Evolutionary conservation across 495 filamentous ascomycete species (phyloP), one percentile per base, ranked within the genome.

Genomic region (Aspergillus bridgeri): DNA sequence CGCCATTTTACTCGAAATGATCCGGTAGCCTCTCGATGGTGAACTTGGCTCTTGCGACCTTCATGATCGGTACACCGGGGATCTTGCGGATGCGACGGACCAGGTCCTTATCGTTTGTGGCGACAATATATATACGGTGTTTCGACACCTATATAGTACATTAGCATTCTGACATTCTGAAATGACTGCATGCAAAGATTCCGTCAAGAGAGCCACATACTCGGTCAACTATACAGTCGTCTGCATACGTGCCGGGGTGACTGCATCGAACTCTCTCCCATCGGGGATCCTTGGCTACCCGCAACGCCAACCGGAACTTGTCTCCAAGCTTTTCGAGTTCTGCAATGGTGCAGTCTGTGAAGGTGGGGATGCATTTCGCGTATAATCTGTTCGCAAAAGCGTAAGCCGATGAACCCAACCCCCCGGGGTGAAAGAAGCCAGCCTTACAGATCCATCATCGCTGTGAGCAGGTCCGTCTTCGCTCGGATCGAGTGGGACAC

Each of bases 151-250:
- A 25, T 17, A 20, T 11, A 2, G 17, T 2, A 38, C 5, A 38
- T 38, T 38, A 38, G 33, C 33, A 20, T 19, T 51, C 20, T 43
- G 11, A 18, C 23, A 45, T 58, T n/a, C n/a, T n/a, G n/a, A n/a
- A n/a, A n/a, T n/a, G n/a, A 24, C 24, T 7, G 42, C 18, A 21
- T 51, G 18, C n/a, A 45, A 27, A 20, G 9, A 21, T 57, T 50
- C 38, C 38, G 7, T 25, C 20, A 49, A 15, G 20, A 44, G 11
- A 84, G 79, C 65, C 83, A 65, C 65, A 82, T 21, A 95, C 85
- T 22, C 92, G 79, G 68, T 97, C 93, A 15, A 97, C 92, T 8
- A 98, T 82, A 65, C 92, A 97, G 60, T 97, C 92, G 79, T 96
- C 92, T n/a, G 92, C 92, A 78, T 96, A 96, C 2, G 86, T 86